Evolutionary conservation across 2,329 filamentous ascomycete genomes (phyloP).

Genomic region (Sporothrix euskadiensis): DNA sequence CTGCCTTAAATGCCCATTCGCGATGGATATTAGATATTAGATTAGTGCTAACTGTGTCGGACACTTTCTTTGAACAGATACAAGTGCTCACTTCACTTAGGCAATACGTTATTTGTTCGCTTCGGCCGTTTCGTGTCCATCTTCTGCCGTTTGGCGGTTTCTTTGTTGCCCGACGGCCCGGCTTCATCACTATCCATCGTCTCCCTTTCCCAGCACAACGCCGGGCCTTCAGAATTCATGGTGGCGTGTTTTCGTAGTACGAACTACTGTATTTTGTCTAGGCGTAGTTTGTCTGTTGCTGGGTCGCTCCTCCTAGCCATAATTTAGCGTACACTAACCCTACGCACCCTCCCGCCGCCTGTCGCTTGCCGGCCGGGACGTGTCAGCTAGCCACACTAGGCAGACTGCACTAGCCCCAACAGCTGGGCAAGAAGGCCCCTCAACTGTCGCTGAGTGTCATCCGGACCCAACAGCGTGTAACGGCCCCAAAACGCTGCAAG

Average conservation of each 20-base stretch:
- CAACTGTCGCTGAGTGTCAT: slow-evolving; percentile 5
- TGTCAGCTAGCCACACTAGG: slow-evolving; percentile 30
- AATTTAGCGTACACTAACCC: slow-evolving; percentile 28
- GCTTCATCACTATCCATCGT: not conserved
- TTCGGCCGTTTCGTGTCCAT: not conserved
- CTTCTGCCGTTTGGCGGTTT: not conserved
- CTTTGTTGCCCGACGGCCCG: not conserved
- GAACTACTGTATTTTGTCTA: no score
- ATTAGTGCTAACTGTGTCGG: not conserved
- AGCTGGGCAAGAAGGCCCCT: slow-evolving; percentile 5
- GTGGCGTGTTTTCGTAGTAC: not conserved
- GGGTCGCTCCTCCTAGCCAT: slow-evolving; percentile 13
- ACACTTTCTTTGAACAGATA: not conserved
- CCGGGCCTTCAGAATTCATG: not conserved
- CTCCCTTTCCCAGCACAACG: not conserved
- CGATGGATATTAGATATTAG: not conserved
- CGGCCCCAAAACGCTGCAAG: slow-evolving; percentile 14
- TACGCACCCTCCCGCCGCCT: slow-evolving; percentile 30
- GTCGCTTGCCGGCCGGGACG: slow-evolving; percentile 32
- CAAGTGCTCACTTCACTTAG: not conserved
- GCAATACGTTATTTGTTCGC: not conserved
- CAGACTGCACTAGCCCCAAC: slow-evolving; percentile 26
- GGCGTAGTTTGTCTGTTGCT: slow-evolving; percentile 7
- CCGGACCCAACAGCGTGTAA: slow-evolving; percentile 17
- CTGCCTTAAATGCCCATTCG: not conserved